Percentiles rank a stretch among this genome's conserved stretches.
These are phyloP conservation scores for Rhodomyrtus tomentosa DNA, from an alignment of 345 rosid species.

Conservation along the genomic window DNA sequence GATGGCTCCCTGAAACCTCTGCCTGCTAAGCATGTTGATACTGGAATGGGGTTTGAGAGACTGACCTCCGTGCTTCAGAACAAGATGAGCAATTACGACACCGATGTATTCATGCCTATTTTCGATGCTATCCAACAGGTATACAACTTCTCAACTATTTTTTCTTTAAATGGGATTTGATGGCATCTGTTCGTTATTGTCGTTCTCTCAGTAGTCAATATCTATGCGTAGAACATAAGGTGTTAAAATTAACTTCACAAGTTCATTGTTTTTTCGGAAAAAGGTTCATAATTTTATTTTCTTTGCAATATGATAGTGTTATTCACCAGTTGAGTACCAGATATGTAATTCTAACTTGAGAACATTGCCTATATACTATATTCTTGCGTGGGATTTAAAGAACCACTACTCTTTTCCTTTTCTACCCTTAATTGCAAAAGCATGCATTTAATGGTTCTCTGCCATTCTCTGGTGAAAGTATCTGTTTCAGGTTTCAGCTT, in stretches of 20 bases:
- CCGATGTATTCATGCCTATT: slow-evolving; percentile 89
- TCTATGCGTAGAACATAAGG: background rate
- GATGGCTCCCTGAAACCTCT: slow-evolving; percentile 79
- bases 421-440: background rate
- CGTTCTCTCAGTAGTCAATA: background rate
- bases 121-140: slow-evolving; percentile 85
- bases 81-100: slow-evolving; percentile 98
- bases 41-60: slow-evolving; percentile 97
- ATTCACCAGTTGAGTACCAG: background rate
- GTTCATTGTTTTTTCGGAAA: background rate
- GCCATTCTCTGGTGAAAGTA: background rate
- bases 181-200: background rate
- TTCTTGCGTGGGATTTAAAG: background rate
- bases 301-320: background rate
- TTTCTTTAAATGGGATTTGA: background rate
- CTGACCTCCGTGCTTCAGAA: slow-evolving; percentile 85
- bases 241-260: background rate
- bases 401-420: background rate
- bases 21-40: slow-evolving; percentile 98
- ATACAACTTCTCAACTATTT: background rate
- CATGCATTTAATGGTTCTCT: background rate
- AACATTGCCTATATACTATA: background rate
- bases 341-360: background rate
- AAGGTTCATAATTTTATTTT: background rate
- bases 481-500: background rate